Base-by-base conservation (phyloP, 2,329 filamentous ascomycete species). In the Epichloe glyceriae region DNA sequence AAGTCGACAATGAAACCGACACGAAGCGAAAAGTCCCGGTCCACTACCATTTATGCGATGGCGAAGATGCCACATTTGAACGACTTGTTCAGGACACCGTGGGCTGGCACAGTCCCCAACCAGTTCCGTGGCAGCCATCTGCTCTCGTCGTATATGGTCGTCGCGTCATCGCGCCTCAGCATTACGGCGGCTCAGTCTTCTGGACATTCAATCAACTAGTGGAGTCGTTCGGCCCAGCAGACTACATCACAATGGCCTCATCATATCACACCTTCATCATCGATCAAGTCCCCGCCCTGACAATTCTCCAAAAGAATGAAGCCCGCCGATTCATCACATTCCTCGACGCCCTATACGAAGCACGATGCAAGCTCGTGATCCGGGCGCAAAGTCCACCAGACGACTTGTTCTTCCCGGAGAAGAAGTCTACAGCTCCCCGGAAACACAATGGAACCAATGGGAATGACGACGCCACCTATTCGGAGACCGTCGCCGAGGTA, bases 191-290 rank as follows among this genome's bases (percentile, higher is more conserved):
- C 17, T 67, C 77, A 1, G 76, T 80, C 0, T 73, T 74, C 50
- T 88, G 85, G 78, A 75, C 78, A 10, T 93, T 91, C 58, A 60
- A 72, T 14, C 75, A 84, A 37, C 75, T 91, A 1, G 88, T 86
- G 52, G 74, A 75, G 5, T 72, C 73, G 2, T 80, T 89, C 43
- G 87, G 87, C 0, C 86, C 86, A 1, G 87, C 87, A 30, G 87
- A 93, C 68, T 93, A 90, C 66, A 85, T 90, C 50, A 85, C 84
- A 1, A 77, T 93, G 62, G 85, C 86, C 1, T 89, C 85, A 1
- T 85, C 78, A 15, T 91, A 83, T 63, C 85, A 90, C 64, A 90
- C 86, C 0, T 76, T 91, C 54, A 79, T 91, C 61, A 71, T 91
- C 45, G 83, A 85, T 56, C 68, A 80, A 19, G 73, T 91, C 1